A percentile compares a stretch with the other conserved stretches of the same genome.
These are phyloP conservation scores for Dendrobium chrysotoxum DNA, from an alignment of 106 monocot genomes.

Conservation along the genomic window DNA sequence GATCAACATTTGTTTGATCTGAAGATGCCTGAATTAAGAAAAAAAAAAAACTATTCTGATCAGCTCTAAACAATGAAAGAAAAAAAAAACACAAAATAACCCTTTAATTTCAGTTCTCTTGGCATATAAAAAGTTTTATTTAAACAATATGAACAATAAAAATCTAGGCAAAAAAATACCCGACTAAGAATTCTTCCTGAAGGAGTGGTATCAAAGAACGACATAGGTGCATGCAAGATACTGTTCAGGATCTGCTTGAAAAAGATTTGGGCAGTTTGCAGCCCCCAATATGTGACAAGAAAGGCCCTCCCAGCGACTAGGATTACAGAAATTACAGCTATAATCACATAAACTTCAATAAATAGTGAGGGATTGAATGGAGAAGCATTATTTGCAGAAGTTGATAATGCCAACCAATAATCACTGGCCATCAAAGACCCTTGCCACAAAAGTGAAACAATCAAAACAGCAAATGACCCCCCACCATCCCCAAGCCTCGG, in stretches of 20 bases:
- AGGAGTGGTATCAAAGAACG: conserved; percentile 65
- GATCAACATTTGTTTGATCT: conserved; percentile 72
- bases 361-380: conserved; percentile 29
- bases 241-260: conserved; percentile 40
- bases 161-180: conserved; percentile 16
- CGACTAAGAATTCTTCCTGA: conserved; percentile 59
- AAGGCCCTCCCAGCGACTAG: conserved; percentile 18
- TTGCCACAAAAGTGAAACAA: conserved; percentile 40
- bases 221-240: conserved; percentile 54
- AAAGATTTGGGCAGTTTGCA: conserved; percentile 43
- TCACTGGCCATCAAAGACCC: conserved; percentile 53
- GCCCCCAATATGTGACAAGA: conserved; percentile 25
- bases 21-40: conserved; percentile 59
- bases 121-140: no score
- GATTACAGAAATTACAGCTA: conserved; percentile 24
- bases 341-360: conserved; percentile 28
- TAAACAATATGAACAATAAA: background rate
- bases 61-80: background rate
- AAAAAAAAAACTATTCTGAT: background rate
- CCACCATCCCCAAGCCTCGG: conserved; percentile 74
- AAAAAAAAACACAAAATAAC: background rate
- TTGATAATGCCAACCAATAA: conserved; percentile 69
- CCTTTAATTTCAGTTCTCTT: no score
- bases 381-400: conserved; percentile 36
- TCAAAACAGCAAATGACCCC: conserved; percentile 28